Evolutionary conservation across 768 basidiomycete genomes (phyloP).

Genomic region (Ephemerocybe angulata): DNA sequence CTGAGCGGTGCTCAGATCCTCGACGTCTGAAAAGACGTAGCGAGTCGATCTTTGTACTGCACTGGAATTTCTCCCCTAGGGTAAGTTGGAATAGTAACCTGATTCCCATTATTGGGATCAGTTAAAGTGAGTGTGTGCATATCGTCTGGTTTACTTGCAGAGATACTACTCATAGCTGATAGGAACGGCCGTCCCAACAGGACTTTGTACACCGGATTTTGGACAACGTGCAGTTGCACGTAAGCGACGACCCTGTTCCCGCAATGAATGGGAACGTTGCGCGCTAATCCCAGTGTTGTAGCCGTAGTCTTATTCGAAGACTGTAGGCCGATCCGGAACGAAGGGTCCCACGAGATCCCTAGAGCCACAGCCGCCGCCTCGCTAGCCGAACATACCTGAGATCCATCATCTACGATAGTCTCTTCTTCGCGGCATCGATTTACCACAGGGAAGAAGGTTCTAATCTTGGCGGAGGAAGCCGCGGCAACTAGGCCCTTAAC

Average conservation of each 20-base stretch:
- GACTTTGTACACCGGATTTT: too few species aligned
- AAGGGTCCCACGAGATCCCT: constrained; percentile 19
- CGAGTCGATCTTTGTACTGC: too few species aligned
- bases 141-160: too few species aligned
- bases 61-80: too few species aligned
- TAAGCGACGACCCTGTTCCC: constrained; percentile 19
- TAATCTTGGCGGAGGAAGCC: background rate
- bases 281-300: constrained; percentile 19
- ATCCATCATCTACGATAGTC: too few species aligned
- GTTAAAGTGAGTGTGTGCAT: too few species aligned
- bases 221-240: constrained; percentile 28
- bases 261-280: constrained; percentile 22
- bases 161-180: too few species aligned
- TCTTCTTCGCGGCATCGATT: too few species aligned
- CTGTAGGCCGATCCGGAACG: constrained; percentile 21
- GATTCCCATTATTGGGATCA: constrained; percentile 24
- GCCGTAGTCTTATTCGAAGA: constrained; percentile 21
- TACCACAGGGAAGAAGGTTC: background rate
- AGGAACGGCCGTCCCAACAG: too few species aligned
- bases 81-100: constrained; percentile 21
- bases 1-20: too few species aligned
- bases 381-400: too few species aligned
- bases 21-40: too few species aligned
- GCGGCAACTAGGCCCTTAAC: background rate
- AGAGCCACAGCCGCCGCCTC: background rate